A percentile compares a stretch with the other conserved stretches of the same genome.
Conservation (phyloP, 495 filamentous ascomycete genomes). For the Neurospora terricola region DNA sequence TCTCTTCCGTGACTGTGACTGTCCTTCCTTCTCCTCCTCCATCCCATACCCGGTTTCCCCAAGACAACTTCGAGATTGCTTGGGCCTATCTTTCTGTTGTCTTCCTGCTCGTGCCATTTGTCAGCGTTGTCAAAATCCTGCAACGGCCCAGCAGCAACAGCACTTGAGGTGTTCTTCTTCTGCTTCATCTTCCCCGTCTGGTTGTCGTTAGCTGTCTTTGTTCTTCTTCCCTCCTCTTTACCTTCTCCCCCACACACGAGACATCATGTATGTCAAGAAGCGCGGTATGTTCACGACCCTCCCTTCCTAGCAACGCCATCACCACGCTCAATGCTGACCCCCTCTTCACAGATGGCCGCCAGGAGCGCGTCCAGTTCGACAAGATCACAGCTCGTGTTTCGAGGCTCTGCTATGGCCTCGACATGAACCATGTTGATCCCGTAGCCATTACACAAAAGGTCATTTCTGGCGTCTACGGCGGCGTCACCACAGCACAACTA, state of each 20-base stretch:
- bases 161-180: background rate
- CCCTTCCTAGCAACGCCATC: background rate
- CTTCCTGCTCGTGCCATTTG: background rate
- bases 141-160: background rate
- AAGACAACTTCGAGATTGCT: background rate
- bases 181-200: background rate
- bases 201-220: background rate
- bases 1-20: background rate
- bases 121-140: background rate
- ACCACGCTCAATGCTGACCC: slow-evolving; percentile 12
- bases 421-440: slow-evolving; percentile 92
- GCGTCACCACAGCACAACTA: slow-evolving; percentile 89
- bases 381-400: slow-evolving; percentile 99
- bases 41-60: background rate
- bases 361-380: slow-evolving; percentile 99
- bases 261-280: slow-evolving; percentile 49
- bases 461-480: slow-evolving; percentile 97
- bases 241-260: slow-evolving; percentile 1
- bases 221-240: background rate
- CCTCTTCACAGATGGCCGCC: slow-evolving; percentile 71
- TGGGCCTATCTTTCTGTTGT: background rate
- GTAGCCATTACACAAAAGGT: slow-evolving; percentile 98
- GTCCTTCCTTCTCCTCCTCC: slow-evolving; percentile 5
- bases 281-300: slow-evolving; percentile 36
- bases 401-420: slow-evolving; percentile 91